Base-by-base conservation (phyloP, 306 rosid species). In the Parietaria judaica region DNA sequence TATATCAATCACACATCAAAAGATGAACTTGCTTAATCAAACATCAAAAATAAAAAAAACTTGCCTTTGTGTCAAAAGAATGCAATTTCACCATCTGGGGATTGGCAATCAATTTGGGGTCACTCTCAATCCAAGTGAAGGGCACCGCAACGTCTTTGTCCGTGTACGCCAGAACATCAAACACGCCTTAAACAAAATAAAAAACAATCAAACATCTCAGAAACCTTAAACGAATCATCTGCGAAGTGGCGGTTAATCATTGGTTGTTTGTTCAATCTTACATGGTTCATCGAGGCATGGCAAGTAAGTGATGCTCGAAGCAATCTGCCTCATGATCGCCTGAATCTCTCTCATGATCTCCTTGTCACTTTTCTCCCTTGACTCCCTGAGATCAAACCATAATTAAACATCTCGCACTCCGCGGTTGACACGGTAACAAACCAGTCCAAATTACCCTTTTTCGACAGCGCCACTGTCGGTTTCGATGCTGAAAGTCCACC, bases 281-380 rank as follows among this genome's bases (percentile, higher is more conserved):
- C 99, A 86, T 41, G 95, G 70, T 71, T 88, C 99, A 49, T 94
- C 99, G n/a, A 94, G 80, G 82, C 99, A 94, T 36, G 99, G 99
- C 84, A 94, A 74, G 71, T 94, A 94, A 70, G 99, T 94, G 65
- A 94, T 94, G 77, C 99, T 88, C 0, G 99, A 94, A 60, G 99
- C 99, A 81, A 94, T 89, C 84, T 94, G 99, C 51, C 99, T 65
- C 99, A 94, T 94, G 60, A 94, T 88, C 14, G 99, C 99, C 72
- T 94, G 99, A 51, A 94, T 94, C 81, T 94, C 99, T 71, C 99
- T 88, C 99, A 94, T 94, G 51, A 94, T 94, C 81, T 88, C 97
- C 71, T 88, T 94, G 70, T 94, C 99, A 71, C 99, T 94, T 79
- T 88, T 94, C 66, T 94, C 95, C 84, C 90, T 89, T 9, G 94